These are phyloP conservation scores for Trichoderma asperelloides DNA, from an alignment of 495 filamentous ascomycete genomes.

Conservation along the genomic window DNA sequence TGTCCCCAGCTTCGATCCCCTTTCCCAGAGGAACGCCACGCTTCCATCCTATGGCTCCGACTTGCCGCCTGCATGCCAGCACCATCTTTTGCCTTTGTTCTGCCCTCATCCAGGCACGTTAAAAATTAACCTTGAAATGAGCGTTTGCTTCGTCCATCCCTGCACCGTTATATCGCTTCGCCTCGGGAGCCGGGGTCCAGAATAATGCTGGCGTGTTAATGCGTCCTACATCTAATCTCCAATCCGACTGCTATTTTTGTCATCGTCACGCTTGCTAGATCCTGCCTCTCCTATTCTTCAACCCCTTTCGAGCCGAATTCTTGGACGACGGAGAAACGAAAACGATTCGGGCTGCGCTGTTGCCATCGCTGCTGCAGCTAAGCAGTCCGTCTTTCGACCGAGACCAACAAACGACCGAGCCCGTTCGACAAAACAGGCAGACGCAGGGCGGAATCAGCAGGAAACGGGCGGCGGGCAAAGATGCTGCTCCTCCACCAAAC, in stretches of 20 bases:
- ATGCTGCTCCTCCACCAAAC: constrained; percentile 89
- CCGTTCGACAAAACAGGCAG: too few relatives aligned
- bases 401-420: too few relatives aligned
- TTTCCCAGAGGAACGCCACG: too few relatives aligned
- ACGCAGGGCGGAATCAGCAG: not conserved
- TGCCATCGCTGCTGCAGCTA: too few relatives aligned
- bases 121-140: constrained; percentile 4
- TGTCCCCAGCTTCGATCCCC: too few relatives aligned
- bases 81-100: not conserved
- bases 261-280: not conserved
- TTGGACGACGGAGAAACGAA: too few relatives aligned
- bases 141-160: not conserved
- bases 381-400: too few relatives aligned
- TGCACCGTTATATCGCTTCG: not conserved
- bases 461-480: constrained; percentile 15
- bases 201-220: not conserved
- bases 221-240: not conserved
- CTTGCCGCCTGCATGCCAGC: not conserved
- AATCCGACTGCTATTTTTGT: not conserved
- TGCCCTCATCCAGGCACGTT: not conserved
- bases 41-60: too few relatives aligned
- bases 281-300: not conserved
- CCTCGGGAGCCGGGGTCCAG: not conserved
- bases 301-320: too few relatives aligned
- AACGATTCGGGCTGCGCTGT: too few relatives aligned